Evolutionary conservation across 2,329 filamentous ascomycete genomes (phyloP).

Genomic region (Scortechinia acanthostroma): DNA sequence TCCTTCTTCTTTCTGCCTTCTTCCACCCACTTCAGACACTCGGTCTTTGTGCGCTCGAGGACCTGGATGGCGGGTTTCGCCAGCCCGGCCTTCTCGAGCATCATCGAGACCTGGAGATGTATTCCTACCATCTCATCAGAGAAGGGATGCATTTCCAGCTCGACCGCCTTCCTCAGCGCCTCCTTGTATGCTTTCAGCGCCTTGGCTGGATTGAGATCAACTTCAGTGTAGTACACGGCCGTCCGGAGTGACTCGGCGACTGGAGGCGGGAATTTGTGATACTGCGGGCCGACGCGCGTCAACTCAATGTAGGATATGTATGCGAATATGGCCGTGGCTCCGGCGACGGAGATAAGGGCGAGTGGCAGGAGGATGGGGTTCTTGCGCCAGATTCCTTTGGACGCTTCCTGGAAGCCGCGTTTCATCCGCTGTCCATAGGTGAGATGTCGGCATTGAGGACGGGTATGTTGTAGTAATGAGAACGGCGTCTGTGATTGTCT

Average conservation of each 20-base stretch:
- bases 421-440: background rate
- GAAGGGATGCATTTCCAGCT: background rate
- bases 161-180: background rate
- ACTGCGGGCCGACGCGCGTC: background rate
- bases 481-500: too few relatives aligned
- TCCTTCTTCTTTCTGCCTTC: background rate
- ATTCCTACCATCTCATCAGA: slow-evolving; percentile 4
- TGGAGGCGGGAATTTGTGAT: background rate
- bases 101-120: slow-evolving; percentile 10
- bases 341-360: background rate
- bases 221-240: background rate
- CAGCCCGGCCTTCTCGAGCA: slow-evolving; percentile 12
- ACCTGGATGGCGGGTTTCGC: slow-evolving; percentile 5
- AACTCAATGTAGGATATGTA: background rate
- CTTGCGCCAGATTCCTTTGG: background rate
- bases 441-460: background rate
- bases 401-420: background rate
- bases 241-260: background rate
- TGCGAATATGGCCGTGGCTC: background rate
- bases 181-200: slow-evolving; percentile 1
- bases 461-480: too few relatives aligned
- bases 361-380: background rate
- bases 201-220: background rate
- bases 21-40: background rate
- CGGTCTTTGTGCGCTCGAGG: background rate